A percentile compares a stretch with the other conserved stretches of the same genome.
Evolutionary conservation across 805 yeast species (phyloP).

Genomic region (Kuraishia capsulata): DNA sequence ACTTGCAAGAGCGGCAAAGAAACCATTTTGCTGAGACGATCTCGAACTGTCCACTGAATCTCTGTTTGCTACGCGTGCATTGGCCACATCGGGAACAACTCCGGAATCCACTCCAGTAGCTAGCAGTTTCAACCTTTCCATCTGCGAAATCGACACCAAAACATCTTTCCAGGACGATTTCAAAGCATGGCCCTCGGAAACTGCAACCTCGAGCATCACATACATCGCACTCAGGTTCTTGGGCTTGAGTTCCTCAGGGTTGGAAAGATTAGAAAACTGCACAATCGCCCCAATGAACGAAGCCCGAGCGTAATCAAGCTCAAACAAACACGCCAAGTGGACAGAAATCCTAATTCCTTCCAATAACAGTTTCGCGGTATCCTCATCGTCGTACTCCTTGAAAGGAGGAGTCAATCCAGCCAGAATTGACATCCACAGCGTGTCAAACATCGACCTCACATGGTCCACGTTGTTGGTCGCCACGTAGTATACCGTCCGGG

Average conservation of each 20-base stretch:
- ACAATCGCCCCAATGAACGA: conserved; percentile 87
- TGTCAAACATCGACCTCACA: conserved; percentile 88
- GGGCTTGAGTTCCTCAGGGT: conserved; percentile 63
- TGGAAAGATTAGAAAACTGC: conserved; percentile 76
- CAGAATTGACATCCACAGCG: conserved; percentile 92
- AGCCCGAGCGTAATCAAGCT: conserved; percentile 72
- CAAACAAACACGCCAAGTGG: conserved; percentile 77
- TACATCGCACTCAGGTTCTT: conserved; percentile 80
- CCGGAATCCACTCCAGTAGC: conserved; percentile 83
- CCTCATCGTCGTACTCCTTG: conserved; percentile 75
- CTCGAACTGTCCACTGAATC: conserved; percentile 44
- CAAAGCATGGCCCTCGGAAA: conserved; percentile 68
- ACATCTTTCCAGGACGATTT: conserved; percentile 79
- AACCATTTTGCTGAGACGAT: conserved; percentile 25
- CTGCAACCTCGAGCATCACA: conserved; percentile 66
- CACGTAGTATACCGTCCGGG: conserved; percentile 51
- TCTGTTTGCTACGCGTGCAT: conserved; percentile 59
- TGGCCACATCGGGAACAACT: conserved; percentile 75
- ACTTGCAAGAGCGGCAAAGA: conserved; percentile 45
- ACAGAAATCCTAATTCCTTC: conserved; percentile 84
- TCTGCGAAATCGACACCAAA: conserved; percentile 74
- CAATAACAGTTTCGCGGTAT: conserved; percentile 57
- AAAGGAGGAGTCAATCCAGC: conserved; percentile 94
- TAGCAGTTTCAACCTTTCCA: conserved; percentile 82
- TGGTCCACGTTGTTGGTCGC: conserved; percentile 79